Base-by-base conservation (phyloP, 148 eudicot species). In the Suaeda aralocaspica region DNA sequence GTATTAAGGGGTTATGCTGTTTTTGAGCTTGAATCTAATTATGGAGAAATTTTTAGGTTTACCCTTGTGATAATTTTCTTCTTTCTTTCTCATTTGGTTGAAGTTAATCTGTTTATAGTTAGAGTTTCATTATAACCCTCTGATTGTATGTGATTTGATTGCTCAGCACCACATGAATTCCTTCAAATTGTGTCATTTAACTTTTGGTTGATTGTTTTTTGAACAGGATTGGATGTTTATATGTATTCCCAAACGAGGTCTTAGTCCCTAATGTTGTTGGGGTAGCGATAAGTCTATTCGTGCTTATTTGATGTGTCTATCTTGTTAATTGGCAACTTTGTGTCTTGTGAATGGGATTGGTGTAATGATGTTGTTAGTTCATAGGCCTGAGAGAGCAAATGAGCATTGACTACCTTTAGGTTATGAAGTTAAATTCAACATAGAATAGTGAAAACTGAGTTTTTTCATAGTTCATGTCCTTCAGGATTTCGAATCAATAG, bases 21-120 rank as follows among this genome's bases (percentile, higher is more conserved):
- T 21, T 59, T 30, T 24, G 61, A 29, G 24, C 51, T 16, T 52
- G 29, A 25, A 24, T 66, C 64, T 58, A 34, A 33, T 44, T 24
- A 42, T 49, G 1, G 67, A 11, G 49, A 44, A 50, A 36, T 10
- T 44, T 67, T 25, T 66, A 33, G 70, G 63, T 56, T 73, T 63
- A 68, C 58, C 25, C 7, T 22, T 59, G 25, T 66, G 52, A 33
- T 63, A 45, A 45, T 13, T 15, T 18, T 49, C 53, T 49, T 49
- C 19, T n/a, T 49, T 36, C 4, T 36, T 36, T 36, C 8, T 8
- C 41, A 3, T 36, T 8, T 36, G 8, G 8, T 36, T 62, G 26
- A n/a, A 42, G 50, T 22, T 42, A 22, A 1, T 41, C 1, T 63
- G 30, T 5, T 63, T 25, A 42, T 41, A 36, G 12, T 63, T 39